phyloP scores from a whole-genome alignment of 768 basidiomycete genomes.

The Mrakia hoshinonis region DNA sequence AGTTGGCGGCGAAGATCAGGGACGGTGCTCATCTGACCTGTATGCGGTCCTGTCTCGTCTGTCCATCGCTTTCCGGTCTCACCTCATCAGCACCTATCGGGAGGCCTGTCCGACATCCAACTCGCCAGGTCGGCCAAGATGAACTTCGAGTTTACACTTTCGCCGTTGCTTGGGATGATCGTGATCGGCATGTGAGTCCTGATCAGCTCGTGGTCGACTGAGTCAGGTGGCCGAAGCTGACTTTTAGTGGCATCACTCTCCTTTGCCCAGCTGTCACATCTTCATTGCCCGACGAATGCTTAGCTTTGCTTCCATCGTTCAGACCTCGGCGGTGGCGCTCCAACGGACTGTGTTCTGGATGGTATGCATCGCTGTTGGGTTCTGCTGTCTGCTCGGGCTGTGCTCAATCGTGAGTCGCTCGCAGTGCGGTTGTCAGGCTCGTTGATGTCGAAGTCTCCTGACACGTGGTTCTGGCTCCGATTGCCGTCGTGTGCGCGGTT shows the following conservation, averaged over 20 bases:
- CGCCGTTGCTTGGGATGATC: neutral
- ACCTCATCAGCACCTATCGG: neutral
- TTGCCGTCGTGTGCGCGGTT: neutral
- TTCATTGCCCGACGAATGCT: neutral
- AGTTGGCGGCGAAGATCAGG: neutral
- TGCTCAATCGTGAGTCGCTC: neutral
- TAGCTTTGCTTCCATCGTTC: neutral
- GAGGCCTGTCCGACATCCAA: neutral
- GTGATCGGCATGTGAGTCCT: slow-evolving; percentile 7
- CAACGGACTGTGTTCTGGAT: neutral
- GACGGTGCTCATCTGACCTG: no score
- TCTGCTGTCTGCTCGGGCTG: neutral
- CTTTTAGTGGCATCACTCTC: no score
- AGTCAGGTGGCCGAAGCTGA: no score
- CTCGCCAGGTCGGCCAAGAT: neutral
- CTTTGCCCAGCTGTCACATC: neutral
- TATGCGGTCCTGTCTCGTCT: neutral
- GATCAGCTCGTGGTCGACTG: no score
- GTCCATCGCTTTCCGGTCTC: neutral
- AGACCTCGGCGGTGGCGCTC: neutral
- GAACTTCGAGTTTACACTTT: neutral
- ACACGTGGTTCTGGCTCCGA: no score
- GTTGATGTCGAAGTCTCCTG: neutral
- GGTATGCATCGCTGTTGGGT: neutral
- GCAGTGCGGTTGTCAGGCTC: no score